These are phyloP conservation scores for Panaeolus cyanescens DNA, from an alignment of 768 basidiomycete genomes.

Conservation along the genomic window DNA sequence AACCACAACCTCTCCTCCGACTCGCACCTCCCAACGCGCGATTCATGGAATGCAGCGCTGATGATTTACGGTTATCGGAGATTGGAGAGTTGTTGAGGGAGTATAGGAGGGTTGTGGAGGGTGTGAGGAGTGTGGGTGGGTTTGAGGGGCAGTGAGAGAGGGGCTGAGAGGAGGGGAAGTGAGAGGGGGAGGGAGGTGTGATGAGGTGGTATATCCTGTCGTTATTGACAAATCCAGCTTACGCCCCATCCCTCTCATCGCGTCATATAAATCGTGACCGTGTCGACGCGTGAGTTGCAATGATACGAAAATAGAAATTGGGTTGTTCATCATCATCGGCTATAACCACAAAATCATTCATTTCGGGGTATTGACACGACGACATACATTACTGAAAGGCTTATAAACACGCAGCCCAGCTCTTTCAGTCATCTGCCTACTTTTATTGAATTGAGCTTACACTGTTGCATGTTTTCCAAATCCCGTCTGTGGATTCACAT, in stretches of 20 bases:
- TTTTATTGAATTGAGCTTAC: not conserved
- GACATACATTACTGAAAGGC: too few relatives aligned
- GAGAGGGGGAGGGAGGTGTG: constrained; percentile 61
- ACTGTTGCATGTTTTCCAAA: constrained; percentile 37
- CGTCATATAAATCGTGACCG: too few relatives aligned
- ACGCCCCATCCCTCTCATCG: not conserved
- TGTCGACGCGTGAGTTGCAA: not conserved
- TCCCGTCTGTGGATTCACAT: constrained; percentile 35
- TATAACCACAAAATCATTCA: not conserved
- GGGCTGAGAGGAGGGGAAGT: constrained; percentile 73
- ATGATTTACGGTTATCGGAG: constrained; percentile 82
- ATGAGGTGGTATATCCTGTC: constrained; percentile 30
- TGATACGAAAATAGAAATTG: not conserved
- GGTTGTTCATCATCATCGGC: not conserved
- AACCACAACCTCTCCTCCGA: constrained; percentile 7
- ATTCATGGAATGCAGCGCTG: constrained; percentile 71
- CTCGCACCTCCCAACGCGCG: constrained; percentile 59
- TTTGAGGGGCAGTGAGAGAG: too few relatives aligned
- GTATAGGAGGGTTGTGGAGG: constrained; percentile 78
- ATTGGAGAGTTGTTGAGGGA: constrained; percentile 79
- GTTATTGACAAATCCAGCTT: not conserved
- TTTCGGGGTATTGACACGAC: too few relatives aligned
- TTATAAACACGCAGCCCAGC: too few relatives aligned
- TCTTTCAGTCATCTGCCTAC: not conserved
- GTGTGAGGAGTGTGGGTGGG: constrained; percentile 58